These are phyloP conservation scores for Fomitopsis pinicola DNA, from an alignment of 1,284 basidiomycete species.

Conservation along the genomic window DNA sequence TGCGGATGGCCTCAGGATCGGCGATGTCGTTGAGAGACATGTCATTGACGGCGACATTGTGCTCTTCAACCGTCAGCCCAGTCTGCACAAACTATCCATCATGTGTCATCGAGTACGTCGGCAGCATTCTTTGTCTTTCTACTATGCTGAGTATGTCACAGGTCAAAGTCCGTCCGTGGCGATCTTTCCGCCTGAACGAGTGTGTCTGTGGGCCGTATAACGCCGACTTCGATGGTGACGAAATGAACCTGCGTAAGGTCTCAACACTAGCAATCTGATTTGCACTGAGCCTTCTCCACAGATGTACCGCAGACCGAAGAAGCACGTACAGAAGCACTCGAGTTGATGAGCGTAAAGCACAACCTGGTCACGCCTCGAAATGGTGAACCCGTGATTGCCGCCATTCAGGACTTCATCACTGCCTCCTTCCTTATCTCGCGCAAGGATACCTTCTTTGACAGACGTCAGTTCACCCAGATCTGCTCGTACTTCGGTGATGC, in stretches of 20 bases:
- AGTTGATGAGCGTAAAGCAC: slow-evolving; percentile 97
- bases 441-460: slow-evolving; percentile 91
- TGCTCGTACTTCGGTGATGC: slow-evolving; percentile 95
- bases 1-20: slow-evolving; percentile 76
- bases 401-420: slow-evolving; percentile 98
- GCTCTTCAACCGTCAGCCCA: slow-evolving; percentile 98
- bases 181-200: slow-evolving; percentile 97
- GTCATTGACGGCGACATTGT: slow-evolving; percentile 96
- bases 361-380: slow-evolving; percentile 97
- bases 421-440: slow-evolving; percentile 94
- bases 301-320: slow-evolving; percentile 99
- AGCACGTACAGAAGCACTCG: slow-evolving; percentile 94
- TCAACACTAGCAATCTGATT: background rate
- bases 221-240: slow-evolving; percentile 99
- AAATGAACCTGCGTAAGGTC: slow-evolving; percentile 92
- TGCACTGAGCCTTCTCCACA: slow-evolving; percentile 26
- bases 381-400: slow-evolving; percentile 97
- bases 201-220: slow-evolving; percentile 99
- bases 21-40: slow-evolving; percentile 93
- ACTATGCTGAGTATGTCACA: slow-evolving; percentile 21
- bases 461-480: slow-evolving; percentile 94
- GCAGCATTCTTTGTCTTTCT: background rate
- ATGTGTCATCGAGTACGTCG: slow-evolving; percentile 90
- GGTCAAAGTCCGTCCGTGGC: slow-evolving; percentile 94
- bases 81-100: slow-evolving; percentile 97